Percentiles rank a stretch among this genome's conserved stretches.
These are phyloP conservation scores for Claviceps sp. DNA, from an alignment of 2,329 filamentous ascomycete genomes.

Conservation along the genomic window DNA sequence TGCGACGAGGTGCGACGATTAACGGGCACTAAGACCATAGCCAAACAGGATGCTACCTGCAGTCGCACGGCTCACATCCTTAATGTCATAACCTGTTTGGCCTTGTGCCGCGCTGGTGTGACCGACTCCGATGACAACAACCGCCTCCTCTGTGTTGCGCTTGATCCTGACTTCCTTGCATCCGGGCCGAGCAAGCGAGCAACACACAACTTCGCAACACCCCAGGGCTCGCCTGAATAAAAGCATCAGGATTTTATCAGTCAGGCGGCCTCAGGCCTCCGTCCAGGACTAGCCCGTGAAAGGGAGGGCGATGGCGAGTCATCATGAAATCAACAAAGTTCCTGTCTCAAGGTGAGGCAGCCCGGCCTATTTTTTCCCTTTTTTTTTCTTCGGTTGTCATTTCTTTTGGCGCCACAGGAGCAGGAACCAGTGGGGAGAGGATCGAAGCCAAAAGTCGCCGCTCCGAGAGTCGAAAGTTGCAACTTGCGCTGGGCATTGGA, in stretches of 20 bases:
- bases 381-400: neutral
- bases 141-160: neutral
- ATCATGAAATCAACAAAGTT: no score
- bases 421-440: neutral
- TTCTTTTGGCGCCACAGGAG: neutral
- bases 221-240: neutral
- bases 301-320: neutral
- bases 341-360: neutral
- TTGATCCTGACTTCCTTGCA: neutral
- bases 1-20: no score
- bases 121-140: neutral
- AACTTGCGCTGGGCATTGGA: neutral
- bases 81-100: neutral
- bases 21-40: no score
- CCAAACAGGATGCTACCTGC: no score
- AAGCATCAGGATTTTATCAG: neutral
- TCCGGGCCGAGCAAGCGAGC: no score
- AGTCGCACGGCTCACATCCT: no score
- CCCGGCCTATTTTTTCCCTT: neutral
- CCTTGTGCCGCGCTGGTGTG: neutral
- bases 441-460: neutral
- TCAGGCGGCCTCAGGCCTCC: no score
- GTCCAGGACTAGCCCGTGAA: neutral
- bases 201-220: no score
- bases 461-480: neutral